Conservation (phyloP, 441 rosid genomes). For the Bruguiera hainesii region DNA sequence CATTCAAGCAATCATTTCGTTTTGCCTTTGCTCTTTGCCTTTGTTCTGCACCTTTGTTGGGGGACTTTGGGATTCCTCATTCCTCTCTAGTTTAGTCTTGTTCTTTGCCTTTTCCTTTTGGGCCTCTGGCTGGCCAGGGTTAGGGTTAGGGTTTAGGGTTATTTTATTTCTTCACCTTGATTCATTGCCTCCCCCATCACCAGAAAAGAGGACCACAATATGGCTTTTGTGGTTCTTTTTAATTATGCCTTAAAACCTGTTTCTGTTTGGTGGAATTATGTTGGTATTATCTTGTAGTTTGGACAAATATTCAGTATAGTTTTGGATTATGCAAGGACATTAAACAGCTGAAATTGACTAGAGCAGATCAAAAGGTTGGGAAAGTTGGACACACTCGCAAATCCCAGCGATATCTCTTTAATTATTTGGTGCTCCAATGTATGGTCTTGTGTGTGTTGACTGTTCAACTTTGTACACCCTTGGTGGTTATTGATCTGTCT, state of each 20-base stretch:
- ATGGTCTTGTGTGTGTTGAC: no score
- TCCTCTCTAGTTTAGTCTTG: not conserved
- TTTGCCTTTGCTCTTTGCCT: slow-evolving; percentile 40
- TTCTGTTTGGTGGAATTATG: not conserved
- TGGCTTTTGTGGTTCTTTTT: not conserved
- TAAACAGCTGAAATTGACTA: not conserved
- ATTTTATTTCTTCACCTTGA: slow-evolving; percentile 7
- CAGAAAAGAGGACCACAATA: not conserved
- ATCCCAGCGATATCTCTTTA: no score
- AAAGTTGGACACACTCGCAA: slow-evolving; percentile 8
- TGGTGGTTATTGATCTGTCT: no score
- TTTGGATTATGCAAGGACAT: not conserved
- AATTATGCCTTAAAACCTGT: not conserved
- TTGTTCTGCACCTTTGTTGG: slow-evolving; percentile 49
- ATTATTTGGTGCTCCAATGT: no score
- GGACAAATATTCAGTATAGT: not conserved
- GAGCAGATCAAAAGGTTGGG: not conserved
- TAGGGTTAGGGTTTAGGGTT: slow-evolving; percentile 29
- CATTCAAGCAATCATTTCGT: slow-evolving; percentile 61
- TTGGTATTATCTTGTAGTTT: not conserved
- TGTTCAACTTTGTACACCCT: no score
- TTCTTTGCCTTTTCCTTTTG: not conserved
- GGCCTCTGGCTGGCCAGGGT: not conserved
- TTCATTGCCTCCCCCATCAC: not conserved
- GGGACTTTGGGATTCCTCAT: slow-evolving; percentile 48